A percentile compares a stretch with the other conserved stretches of the same genome.
Conservation (phyloP, 2,329 filamentous ascomycete genomes). For the Chrysoporthe deuterocubensis region DNA sequence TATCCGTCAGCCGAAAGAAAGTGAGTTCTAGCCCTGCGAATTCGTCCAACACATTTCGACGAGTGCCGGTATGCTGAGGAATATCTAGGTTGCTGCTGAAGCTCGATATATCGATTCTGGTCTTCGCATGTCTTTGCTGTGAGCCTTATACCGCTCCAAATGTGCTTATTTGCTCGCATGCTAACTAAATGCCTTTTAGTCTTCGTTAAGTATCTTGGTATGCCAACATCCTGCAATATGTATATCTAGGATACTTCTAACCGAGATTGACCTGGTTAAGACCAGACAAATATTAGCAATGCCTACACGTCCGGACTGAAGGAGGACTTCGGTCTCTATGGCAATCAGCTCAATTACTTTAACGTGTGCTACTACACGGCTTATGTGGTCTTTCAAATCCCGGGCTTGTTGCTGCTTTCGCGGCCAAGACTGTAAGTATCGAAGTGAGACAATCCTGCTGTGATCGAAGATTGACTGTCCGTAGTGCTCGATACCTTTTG, state of each 20-base stretch:
- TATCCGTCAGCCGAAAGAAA: slow-evolving; percentile 39
- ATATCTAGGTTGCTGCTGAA: slow-evolving; percentile 38
- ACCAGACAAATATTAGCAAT: slow-evolving; percentile 42
- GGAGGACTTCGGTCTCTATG: slow-evolving; percentile 43
- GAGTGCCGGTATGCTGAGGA: background rate
- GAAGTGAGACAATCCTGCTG: background rate
- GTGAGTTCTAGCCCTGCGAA: slow-evolving; percentile 27
- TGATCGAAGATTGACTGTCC: background rate
- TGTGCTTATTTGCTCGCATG: slow-evolving; percentile 3
- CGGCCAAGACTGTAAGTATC: slow-evolving; percentile 36
- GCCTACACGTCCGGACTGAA: slow-evolving; percentile 46
- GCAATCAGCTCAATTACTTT: slow-evolving; percentile 46
- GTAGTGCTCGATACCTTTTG: slow-evolving; percentile 37
- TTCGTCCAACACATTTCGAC: no score
- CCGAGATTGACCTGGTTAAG: slow-evolving; percentile 22
- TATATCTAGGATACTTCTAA: background rate
- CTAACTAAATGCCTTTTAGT: slow-evolving; percentile 30
- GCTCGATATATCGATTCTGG: slow-evolving; percentile 39
- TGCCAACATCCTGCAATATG: background rate
- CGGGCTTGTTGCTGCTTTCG: slow-evolving; percentile 38
- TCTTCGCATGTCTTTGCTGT: slow-evolving; percentile 41
- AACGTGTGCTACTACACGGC: slow-evolving; percentile 46
- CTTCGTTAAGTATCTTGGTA: slow-evolving; percentile 41
- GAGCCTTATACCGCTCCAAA: slow-evolving; percentile 21
- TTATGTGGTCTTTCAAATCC: slow-evolving; percentile 43